A percentile compares a stretch with the other conserved stretches of the same genome.
Evolutionary conservation across 495 filamentous ascomycete species (phyloP).

Genomic region (Hypomontagnella monticulosa): DNA sequence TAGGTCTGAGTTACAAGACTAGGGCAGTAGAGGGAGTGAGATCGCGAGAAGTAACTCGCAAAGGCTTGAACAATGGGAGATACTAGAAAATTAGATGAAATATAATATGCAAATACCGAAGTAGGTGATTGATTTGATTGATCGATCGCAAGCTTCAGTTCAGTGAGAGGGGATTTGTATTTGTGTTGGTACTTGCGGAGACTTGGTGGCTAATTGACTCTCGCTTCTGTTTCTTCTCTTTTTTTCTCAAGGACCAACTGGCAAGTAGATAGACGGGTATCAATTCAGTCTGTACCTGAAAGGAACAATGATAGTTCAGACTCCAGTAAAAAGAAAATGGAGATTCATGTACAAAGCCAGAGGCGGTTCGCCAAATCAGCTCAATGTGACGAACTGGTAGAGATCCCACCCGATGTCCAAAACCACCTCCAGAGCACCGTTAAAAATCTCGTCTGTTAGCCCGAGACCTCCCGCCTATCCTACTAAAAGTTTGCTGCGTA

Average conservation of each 20-base stretch:
- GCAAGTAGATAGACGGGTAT: constrained; percentile 58
- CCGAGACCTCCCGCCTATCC: constrained; percentile 46
- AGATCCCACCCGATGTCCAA: constrained; percentile 45
- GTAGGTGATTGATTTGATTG: constrained; percentile 10
- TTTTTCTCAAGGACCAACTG: constrained; percentile 51
- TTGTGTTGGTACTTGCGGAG: constrained; percentile 41
- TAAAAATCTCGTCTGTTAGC: constrained; percentile 42
- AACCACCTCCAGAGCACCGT: constrained; percentile 39
- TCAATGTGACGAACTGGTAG: constrained; percentile 42
- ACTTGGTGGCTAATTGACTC: constrained; percentile 39
- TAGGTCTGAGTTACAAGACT: constrained; percentile 33
- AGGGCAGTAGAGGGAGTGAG: not conserved
- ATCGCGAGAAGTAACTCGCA: constrained; percentile 14
- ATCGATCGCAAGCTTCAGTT: constrained; percentile 27
- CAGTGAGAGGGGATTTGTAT: constrained; percentile 41
- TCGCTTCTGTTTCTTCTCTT: constrained; percentile 50
- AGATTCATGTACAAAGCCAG: constrained; percentile 58
- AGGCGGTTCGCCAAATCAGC: constrained; percentile 43
- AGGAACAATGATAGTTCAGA: constrained; percentile 52
- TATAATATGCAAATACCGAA: constrained; percentile 31
- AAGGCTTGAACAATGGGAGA: constrained; percentile 22
- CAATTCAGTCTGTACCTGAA: constrained; percentile 68
- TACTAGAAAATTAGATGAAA: constrained; percentile 48
- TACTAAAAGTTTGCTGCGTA: constrained; percentile 36
- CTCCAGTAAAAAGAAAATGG: constrained; percentile 47